A percentile compares a stretch with the other conserved stretches of the same genome.
Conservation (phyloP, 2,329 filamentous ascomycete species). For the Nannizziopsis barbatae region DNA sequence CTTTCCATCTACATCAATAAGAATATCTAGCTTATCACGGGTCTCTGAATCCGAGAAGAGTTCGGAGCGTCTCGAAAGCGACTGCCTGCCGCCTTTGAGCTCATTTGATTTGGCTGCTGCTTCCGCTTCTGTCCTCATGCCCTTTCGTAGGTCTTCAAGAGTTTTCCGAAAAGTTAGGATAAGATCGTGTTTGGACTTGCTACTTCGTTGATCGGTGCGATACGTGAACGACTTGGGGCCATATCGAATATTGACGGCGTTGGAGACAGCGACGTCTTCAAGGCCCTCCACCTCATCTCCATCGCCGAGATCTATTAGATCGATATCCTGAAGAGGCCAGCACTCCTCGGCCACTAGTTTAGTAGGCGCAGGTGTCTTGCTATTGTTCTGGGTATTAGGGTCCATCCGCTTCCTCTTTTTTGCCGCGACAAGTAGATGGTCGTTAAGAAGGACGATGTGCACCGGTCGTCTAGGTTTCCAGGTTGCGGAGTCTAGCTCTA, state of each 20-base stretch:
- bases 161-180: slow-evolving; percentile 86
- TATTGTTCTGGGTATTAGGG: slow-evolving; percentile 37
- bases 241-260: slow-evolving; percentile 82
- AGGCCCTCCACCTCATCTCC: slow-evolving; percentile 30
- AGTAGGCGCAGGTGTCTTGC: slow-evolving; percentile 40
- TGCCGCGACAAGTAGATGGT: slow-evolving; percentile 82
- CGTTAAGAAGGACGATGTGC: slow-evolving; percentile 85
- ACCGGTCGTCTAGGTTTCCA: slow-evolving; percentile 87
- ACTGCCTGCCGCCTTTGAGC: slow-evolving; percentile 66
- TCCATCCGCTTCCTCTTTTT: slow-evolving; percentile 87
- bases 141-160: slow-evolving; percentile 80
- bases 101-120: slow-evolving; percentile 74
- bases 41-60: slow-evolving; percentile 61
- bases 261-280: slow-evolving; percentile 54
- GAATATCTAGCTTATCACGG: slow-evolving; percentile 60
- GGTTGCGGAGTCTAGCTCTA: slow-evolving; percentile 92
- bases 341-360: slow-evolving; percentile 90
- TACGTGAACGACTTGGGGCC: slow-evolving; percentile 91
- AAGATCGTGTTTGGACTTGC: slow-evolving; percentile 65
- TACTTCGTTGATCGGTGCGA: slow-evolving; percentile 70
- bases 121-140: slow-evolving; percentile 73
- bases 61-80: slow-evolving; percentile 61
- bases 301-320: slow-evolving; percentile 72
- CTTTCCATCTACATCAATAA: slow-evolving; percentile 92
- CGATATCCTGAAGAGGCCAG: slow-evolving; percentile 85